Evolutionary conservation across 1,284 basidiomycete genomes (phyloP), one percentile per base, ranked within the genome.

Genomic region (Fomitopsis betulina): DNA sequence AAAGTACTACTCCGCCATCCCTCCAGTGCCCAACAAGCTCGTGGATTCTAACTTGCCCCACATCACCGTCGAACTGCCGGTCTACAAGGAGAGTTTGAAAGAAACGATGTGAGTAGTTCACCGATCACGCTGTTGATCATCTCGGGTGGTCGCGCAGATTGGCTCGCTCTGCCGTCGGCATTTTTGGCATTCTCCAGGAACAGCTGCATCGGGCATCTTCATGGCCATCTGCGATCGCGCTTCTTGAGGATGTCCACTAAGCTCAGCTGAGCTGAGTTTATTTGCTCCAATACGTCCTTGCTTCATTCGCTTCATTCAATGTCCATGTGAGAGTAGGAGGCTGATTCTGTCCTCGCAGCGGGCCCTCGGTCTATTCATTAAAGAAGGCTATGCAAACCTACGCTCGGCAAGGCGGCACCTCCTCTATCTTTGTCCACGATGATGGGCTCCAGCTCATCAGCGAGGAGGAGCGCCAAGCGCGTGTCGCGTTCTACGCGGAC

Each of bases 321-420:
- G n/a, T n/a, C n/a, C 42, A 47, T 33, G 17, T 35, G 45, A n/a
- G 23, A 30, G n/a, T 49, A 27, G 35, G 45, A n/a, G 23, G 19
- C 32, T 49, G 30, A 35, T 39, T n/a, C 15, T 7, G 19, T 8
- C 3, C 45, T 15, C 43, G 5, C 66, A 88, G 87, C 56, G 70
- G 81, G 5, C 91, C 89, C 1, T 93, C 92, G 1, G 84, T 94
- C 42, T 82, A 84, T 62, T 93, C 88, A 0, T 73, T 94, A 61
- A 93, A 94, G 74, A 86, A 85, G 69, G 92, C 91, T 0, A 93
- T 94, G 85, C 89, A 89, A 68, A 93, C 89, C 1, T 93, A 93
- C 68, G 89, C 91, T 21, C 79, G 89, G 1, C 90, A 93, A 67
- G 91, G 90, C 21, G 91, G 91, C 10, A 87, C 87, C 0, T 90